phyloP scores from a whole-genome alignment of 1,139 yeast species.

The Scheffersomyces segobiensis region DNA sequence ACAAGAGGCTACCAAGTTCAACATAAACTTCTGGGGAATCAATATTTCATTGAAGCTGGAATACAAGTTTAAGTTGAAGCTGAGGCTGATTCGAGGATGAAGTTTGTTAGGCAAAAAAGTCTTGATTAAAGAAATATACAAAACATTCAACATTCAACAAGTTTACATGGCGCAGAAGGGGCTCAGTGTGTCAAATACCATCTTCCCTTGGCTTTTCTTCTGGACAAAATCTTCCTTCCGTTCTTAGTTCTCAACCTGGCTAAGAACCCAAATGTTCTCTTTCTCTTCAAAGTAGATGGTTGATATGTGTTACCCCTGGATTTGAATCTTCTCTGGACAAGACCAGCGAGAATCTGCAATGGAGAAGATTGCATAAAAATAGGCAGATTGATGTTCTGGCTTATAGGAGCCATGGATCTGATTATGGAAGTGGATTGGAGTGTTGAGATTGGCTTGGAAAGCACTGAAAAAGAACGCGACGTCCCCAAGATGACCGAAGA shows the following conservation, averaged over 20 bases:
- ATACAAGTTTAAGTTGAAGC: no score
- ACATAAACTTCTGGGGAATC: neutral
- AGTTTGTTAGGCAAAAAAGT: neutral
- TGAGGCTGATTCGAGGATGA: neutral
- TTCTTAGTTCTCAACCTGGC: constrained; percentile 80
- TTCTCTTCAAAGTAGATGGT: constrained; percentile 87
- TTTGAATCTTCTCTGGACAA: constrained; percentile 70
- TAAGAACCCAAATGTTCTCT: constrained; percentile 86
- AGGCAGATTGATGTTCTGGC: constrained; percentile 1
- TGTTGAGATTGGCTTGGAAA: constrained; percentile 16
- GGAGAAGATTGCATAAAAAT: constrained; percentile 13
- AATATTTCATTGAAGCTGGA: neutral
- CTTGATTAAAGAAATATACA: neutral
- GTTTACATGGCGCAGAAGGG: neutral
- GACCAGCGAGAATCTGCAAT: constrained; percentile 31
- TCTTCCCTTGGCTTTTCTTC: constrained; percentile 87
- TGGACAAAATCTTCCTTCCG: constrained; percentile 76
- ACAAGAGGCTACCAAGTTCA: neutral
- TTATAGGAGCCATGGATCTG: neutral
- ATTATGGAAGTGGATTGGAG: constrained; percentile 1
- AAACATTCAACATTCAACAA: neutral
- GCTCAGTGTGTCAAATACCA: constrained; percentile 83
- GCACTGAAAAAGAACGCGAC: constrained; percentile 16
- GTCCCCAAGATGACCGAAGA: constrained; percentile 5
- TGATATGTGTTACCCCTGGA: constrained; percentile 94